phyloP scores from a whole-genome alignment of 2,329 filamentous ascomycete genomes.

The Tolypocladium tundrense region DNA sequence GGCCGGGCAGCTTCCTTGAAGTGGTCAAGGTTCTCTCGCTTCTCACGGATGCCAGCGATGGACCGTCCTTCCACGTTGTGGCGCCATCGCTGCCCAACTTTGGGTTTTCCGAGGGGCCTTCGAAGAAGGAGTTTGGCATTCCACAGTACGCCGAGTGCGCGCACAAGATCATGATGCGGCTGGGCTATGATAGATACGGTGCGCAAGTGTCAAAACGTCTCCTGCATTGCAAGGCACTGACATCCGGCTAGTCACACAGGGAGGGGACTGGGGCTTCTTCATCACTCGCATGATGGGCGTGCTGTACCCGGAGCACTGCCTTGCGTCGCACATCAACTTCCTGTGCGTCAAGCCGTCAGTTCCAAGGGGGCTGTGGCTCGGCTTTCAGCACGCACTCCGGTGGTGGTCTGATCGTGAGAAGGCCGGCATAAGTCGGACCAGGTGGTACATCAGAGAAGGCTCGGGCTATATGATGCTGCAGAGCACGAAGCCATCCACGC shows the following conservation, averaged over 20 bases:
- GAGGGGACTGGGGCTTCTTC: constrained; percentile 62
- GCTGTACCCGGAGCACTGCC: constrained; percentile 38
- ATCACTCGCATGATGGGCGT: constrained; percentile 53
- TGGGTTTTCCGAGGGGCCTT: constrained; percentile 22
- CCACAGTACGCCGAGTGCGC: constrained; percentile 39
- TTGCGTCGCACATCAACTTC: constrained; percentile 46
- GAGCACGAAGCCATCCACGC: constrained; percentile 61
- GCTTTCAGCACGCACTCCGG: not conserved
- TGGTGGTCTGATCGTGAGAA: not conserved
- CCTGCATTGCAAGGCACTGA: not conserved
- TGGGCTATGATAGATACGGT: constrained; percentile 43
- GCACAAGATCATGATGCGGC: constrained; percentile 57
- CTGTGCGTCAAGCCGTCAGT: not conserved
- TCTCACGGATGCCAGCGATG: constrained; percentile 21
- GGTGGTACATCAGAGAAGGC: constrained; percentile 49
- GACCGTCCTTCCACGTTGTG: constrained; percentile 43
- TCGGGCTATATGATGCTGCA: constrained; percentile 19
- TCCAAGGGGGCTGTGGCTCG: not conserved
- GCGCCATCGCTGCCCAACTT: constrained; percentile 48
- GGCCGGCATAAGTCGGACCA: constrained; percentile 29
- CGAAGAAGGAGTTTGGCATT: constrained; percentile 19
- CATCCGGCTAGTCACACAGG: constrained; percentile 36
- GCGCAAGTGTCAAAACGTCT: not conserved
- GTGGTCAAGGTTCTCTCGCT: constrained; percentile 49
- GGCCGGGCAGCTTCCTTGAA: constrained; percentile 62